Base-by-base conservation (phyloP, 768 basidiomycete species). In the Trametopsis cervina region DNA sequence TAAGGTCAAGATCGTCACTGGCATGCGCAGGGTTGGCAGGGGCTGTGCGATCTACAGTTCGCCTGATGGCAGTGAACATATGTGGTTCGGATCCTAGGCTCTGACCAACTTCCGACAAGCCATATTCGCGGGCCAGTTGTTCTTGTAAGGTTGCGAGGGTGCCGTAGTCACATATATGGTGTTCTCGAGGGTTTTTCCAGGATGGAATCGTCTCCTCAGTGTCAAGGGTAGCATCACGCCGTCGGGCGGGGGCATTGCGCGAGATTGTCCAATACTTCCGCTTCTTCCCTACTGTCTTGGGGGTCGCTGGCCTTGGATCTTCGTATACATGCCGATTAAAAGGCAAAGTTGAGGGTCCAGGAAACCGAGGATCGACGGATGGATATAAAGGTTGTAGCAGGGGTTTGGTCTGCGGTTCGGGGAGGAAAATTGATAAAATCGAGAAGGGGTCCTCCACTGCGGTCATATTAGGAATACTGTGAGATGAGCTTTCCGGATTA, bases 371-470 rank as follows among this genome's bases (percentile, higher is more conserved):
- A 15, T 58, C 56, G 3, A 56, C 50, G 0, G 75, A 65, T 33
- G 78, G 74, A 57, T 77, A 79, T 11, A 89, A 65, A 7, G 84
- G 77, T 2, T 71, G 67, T 12, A 88, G 66, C 27, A 68, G 71
- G 2, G 84, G 85, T 21, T 75, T 70, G n/a, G 71, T 63, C 4
- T 57, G 71, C 0, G 72, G 69, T 9, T 85, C 81, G 9, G 82
- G 82, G 10, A 77, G 78, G 40, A 88, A 70, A 27, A 69, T 67
- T 15, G 77, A 81, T 2, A 89, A 71, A 0, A 84, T 64, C 9
- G 82, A 74, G 61, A 88, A 88, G 0, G 86, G 85, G 52, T 88
- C 84, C 61, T 89, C 86, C 75, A 88, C 85, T 88, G 43, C 36
- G 22, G 4, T 17, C 18, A 37, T 13, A 4, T 22, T 3, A 40